phyloP scores from a whole-genome alignment of 2,329 filamentous ascomycete genomes.

The Coleophoma eucalyptorum region DNA sequence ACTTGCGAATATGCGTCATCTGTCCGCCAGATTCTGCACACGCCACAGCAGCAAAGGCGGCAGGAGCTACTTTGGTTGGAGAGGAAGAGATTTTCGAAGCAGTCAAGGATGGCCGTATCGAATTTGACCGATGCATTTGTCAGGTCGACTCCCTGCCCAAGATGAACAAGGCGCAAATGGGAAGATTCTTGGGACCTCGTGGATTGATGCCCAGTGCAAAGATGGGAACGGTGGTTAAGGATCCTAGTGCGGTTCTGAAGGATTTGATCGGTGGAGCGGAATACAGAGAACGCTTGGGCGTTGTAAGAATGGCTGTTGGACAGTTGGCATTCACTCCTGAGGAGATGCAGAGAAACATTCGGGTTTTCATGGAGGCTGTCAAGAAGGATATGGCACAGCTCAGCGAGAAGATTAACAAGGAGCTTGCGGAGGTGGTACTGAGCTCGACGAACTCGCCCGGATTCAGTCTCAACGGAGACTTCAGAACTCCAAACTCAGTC shows the following conservation, averaged over 20 bases:
- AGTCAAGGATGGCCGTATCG: constrained; percentile 67
- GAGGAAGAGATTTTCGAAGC: constrained; percentile 81
- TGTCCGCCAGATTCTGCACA: constrained; percentile 76
- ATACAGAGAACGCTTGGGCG: constrained; percentile 82
- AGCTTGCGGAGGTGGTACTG: constrained; percentile 73
- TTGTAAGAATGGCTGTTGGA: constrained; percentile 85
- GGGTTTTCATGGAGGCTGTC: constrained; percentile 68
- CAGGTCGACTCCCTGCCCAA: constrained; percentile 74
- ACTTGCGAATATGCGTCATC: constrained; percentile 85
- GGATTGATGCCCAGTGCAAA: constrained; percentile 91
- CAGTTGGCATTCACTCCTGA: constrained; percentile 87
- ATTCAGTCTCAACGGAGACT: constrained; percentile 79
- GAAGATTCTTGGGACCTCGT: constrained; percentile 78
- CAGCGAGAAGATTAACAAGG: constrained; percentile 63
- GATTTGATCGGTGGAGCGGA: constrained; percentile 81
- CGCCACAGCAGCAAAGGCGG: constrained; percentile 68
- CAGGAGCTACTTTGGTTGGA: constrained; percentile 80
- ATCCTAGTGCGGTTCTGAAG: constrained; percentile 70
- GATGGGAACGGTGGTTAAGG: constrained; percentile 81
- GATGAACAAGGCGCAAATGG: constrained; percentile 77
- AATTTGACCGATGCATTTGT: constrained; percentile 88
- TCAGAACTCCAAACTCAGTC: constrained; percentile 60
- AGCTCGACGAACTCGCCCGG: constrained; percentile 86
- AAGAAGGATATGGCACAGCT: constrained; percentile 72
- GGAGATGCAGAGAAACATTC: constrained; percentile 81